Percentiles rank a stretch among this genome's conserved stretches.
These are phyloP conservation scores for Claviceps humidiphila DNA, from an alignment of 2,329 filamentous ascomycete genomes.

Conservation along the genomic window DNA sequence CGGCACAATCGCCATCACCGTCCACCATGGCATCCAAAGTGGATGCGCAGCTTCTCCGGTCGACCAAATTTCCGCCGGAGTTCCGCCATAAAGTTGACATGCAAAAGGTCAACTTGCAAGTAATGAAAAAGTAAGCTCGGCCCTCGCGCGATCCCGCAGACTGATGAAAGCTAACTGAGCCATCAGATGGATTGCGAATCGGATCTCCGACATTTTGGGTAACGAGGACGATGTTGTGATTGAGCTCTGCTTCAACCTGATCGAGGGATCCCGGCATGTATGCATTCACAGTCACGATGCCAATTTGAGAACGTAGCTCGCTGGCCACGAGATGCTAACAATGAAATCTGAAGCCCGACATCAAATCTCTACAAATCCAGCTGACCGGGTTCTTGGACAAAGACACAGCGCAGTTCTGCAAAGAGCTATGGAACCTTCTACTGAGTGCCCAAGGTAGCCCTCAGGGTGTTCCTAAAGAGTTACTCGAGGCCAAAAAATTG, in stretches of 20 bases:
- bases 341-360: conserved; percentile 58
- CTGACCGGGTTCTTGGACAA: conserved; percentile 92
- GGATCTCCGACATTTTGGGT: conserved; percentile 77
- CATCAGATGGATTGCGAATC: conserved; percentile 78
- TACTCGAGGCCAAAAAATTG: conserved; percentile 90
- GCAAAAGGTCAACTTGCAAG: conserved; percentile 89
- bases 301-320: neutral
- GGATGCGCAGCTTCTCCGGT: conserved; percentile 77
- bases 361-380: conserved; percentile 89
- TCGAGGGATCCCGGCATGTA: conserved; percentile 65
- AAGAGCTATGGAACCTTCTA: conserved; percentile 84
- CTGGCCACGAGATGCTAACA: conserved; percentile 20
- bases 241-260: conserved; percentile 59
- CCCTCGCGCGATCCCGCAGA: neutral
- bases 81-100: conserved; percentile 96
- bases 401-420: conserved; percentile 78
- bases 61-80: conserved; percentile 85
- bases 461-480: conserved; percentile 84
- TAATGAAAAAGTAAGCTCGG: conserved; percentile 78
- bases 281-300: neutral
- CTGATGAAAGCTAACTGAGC: conserved; percentile 8
- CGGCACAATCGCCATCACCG: conserved; percentile 1
- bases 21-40: conserved; percentile 64
- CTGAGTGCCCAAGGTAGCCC: conserved; percentile 80
- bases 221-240: conserved; percentile 93